These are phyloP conservation scores for Pulveroboletus sp. DNA, from an alignment of 768 basidiomycete species.

Conservation along the genomic window DNA sequence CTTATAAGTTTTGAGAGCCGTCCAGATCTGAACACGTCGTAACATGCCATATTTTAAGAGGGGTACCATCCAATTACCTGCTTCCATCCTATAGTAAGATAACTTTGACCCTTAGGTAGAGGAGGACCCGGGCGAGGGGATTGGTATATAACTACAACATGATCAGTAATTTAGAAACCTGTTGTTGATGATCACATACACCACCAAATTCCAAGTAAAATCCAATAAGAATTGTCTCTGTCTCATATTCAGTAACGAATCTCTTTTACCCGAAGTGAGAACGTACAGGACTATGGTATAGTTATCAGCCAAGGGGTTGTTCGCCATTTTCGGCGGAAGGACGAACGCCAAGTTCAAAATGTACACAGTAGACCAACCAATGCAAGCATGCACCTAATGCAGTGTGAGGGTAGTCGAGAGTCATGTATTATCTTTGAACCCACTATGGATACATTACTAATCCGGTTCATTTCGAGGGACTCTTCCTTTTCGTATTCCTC, in stretches of 20 bases:
- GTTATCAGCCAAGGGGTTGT: slow-evolving; percentile 66
- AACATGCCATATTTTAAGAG: neutral
- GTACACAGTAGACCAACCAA: slow-evolving; percentile 67
- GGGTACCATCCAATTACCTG: slow-evolving; percentile 44
- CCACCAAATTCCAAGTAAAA: slow-evolving; percentile 84
- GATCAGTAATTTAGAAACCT: neutral
- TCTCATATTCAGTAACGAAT: neutral
- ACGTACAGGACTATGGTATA: slow-evolving; percentile 69
- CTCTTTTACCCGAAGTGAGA: too few species aligned
- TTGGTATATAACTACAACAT: slow-evolving; percentile 68
- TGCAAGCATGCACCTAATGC: slow-evolving; percentile 66
- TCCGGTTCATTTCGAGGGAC: slow-evolving; percentile 78
- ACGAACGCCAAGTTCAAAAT: slow-evolving; percentile 69
- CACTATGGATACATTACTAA: slow-evolving; percentile 83
- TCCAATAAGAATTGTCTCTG: slow-evolving; percentile 75
- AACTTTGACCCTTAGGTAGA: slow-evolving; percentile 72
- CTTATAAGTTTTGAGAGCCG: slow-evolving; percentile 70
- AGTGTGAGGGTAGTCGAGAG: neutral
- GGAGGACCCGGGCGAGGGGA: slow-evolving; percentile 80
- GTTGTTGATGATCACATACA: slow-evolving; percentile 44
- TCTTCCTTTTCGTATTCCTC: slow-evolving; percentile 74
- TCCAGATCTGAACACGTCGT: slow-evolving; percentile 58
- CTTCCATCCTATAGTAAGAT: slow-evolving; percentile 84
- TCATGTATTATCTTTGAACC: slow-evolving; percentile 7
- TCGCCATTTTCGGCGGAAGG: slow-evolving; percentile 43